Evolutionary conservation across 768 basidiomycete species (phyloP).

Genomic region (Mycena alexandri): DNA sequence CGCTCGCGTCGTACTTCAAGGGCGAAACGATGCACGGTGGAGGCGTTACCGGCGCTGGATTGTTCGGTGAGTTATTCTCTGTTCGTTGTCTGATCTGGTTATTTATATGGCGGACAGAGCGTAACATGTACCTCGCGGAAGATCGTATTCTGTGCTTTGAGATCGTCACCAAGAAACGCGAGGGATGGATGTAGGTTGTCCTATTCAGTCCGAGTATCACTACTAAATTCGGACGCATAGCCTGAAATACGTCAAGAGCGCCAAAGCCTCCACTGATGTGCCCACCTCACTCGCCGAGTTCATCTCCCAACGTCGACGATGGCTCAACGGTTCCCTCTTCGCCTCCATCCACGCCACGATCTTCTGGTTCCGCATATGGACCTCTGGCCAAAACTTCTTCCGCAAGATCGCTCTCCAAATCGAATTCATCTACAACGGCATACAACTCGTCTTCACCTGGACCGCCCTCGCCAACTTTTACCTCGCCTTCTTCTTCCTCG

Average conservation of each 20-base stretch:
- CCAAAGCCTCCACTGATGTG: conserved; percentile 96
- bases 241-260: conserved; percentile 91
- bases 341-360: conserved; percentile 94
- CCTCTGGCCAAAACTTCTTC: conserved; percentile 90
- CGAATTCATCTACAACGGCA: conserved; percentile 92
- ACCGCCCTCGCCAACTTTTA: conserved; percentile 95
- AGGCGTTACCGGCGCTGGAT: conserved; percentile 68
- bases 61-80: conserved; percentile 66
- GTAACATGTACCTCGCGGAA: conserved; percentile 94
- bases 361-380: conserved; percentile 90
- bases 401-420: conserved; percentile 84
- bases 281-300: conserved; percentile 93
- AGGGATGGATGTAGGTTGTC: conserved; percentile 80
- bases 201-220: conserved; percentile 24
- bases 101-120: conserved; percentile 39
- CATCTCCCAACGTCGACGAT: conserved; percentile 93
- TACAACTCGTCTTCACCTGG: conserved; percentile 95
- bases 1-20: conserved; percentile 93
- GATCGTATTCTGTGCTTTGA: conserved; percentile 95
- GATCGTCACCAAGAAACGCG: conserved; percentile 89
- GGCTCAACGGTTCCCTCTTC: conserved; percentile 91
- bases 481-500: conserved; percentile 93
- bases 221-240: conserved; percentile 21
- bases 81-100: conserved; percentile 4
- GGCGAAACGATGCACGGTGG: conserved; percentile 89